A percentile compares a stretch with the other conserved stretches of the same genome.
These are phyloP conservation scores for Kluyveromyces marxianus DNA, from an alignment of 1,139 yeast species.

Conservation along the genomic window DNA sequence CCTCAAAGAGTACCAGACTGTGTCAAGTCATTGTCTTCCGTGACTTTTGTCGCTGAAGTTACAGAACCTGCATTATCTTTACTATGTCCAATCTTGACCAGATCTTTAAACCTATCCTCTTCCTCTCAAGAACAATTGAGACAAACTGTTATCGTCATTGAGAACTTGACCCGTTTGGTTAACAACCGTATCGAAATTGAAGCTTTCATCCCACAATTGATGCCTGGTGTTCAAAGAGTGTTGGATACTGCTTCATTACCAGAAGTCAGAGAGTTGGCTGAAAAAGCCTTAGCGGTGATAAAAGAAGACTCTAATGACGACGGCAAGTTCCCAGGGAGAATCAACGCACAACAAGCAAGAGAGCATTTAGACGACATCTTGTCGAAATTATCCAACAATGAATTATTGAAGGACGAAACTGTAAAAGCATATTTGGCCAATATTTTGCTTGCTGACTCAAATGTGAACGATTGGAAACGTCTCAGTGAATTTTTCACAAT, in stretches of 20 bases:
- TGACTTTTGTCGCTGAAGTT: slow-evolving; percentile 96
- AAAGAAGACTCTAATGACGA: slow-evolving; percentile 68
- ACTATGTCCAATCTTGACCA: slow-evolving; percentile 85
- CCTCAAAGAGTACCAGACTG: slow-evolving; percentile 85
- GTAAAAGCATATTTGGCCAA: slow-evolving; percentile 45
- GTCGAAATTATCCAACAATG: slow-evolving; percentile 25
- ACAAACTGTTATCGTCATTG: slow-evolving; percentile 93
- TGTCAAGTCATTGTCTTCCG: slow-evolving; percentile 83
- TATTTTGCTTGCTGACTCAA: slow-evolving; percentile 64
- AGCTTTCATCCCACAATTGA: slow-evolving; percentile 71
- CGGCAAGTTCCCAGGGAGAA: slow-evolving; percentile 71
- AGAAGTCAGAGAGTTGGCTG: slow-evolving; percentile 90
- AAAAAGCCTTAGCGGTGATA: slow-evolving; percentile 73
- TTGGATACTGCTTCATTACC: slow-evolving; percentile 88
- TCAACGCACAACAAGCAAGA: slow-evolving; percentile 48
- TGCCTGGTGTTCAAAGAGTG: slow-evolving; percentile 88
- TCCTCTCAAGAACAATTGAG: slow-evolving; percentile 87
- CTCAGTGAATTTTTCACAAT: slow-evolving; percentile 48
- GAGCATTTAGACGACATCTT: slow-evolving; percentile 38
- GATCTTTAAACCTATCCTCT: slow-evolving; percentile 83
- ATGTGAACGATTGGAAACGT: slow-evolving; percentile 86
- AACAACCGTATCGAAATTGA: slow-evolving; percentile 91
- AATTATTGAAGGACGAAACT: slow-evolving; percentile 25
- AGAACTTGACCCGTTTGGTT: slow-evolving; percentile 89
- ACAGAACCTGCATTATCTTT: slow-evolving; percentile 91